Evolutionary conservation across 441 rosid genomes (phyloP), one percentile per base, ranked within the genome.

Genomic region (Hypseocharis bilobata): DNA sequence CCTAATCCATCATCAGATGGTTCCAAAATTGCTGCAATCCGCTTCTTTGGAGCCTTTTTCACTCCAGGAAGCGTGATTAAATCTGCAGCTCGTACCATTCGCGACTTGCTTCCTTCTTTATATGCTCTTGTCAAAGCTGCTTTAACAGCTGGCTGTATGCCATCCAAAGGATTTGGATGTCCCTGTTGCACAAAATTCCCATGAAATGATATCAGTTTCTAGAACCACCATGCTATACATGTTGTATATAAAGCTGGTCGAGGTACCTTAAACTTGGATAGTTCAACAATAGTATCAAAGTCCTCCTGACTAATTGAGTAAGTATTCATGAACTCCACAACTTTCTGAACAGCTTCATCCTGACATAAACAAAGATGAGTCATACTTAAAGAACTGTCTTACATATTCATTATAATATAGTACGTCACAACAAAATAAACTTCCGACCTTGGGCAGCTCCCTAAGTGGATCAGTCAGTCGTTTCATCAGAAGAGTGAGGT

Each of bases 241-340:
- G 57, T 16, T n/a, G 16, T 6, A 13, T 47, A 34, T 54, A 6
- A 32, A 19, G 58, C 6, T 58, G 64, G 23, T 22, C 28, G 5
- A 16, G 32, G 52, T 73, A 85, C 99, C 95, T 85, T 83, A 79
- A 81, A 93, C 70, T 93, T 91, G 19, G 92, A 83, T 69, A 93
- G 65, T 76, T 87, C 99, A 64, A 85, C 76, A 10, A 88, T 67
- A 11, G 92, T 87, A 76, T 88, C 96, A 64, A 76, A 79, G 80
- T 93, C 97, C 73, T 87, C 96, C 87, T 87, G 96, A 77, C 80
- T 85, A 65, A 93, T 85, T 49, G 97, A 93, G 80, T 93, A 93
- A 1, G 74, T 66, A 83, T 86, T 85, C 97, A 91, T 91, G 80
- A 87, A 86, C 70, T 87, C 93, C 77, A 91, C 88, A 70, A 88